These are phyloP conservation scores for Corinectria fuckeliana DNA, from an alignment of 2,329 filamentous ascomycete genomes.

Conservation along the genomic window DNA sequence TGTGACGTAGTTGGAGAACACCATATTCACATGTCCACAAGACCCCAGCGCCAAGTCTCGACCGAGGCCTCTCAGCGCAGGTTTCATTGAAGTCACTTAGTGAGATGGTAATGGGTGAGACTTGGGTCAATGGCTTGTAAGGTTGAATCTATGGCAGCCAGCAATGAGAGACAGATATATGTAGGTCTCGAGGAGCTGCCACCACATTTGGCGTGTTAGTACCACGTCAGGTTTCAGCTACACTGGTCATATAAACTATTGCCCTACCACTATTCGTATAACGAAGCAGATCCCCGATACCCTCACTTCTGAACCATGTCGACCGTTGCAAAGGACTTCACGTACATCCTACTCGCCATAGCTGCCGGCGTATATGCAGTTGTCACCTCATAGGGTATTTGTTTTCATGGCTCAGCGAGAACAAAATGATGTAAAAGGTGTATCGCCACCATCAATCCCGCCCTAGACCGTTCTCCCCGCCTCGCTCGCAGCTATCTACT, in stretches of 20 bases:
- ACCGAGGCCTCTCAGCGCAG: neutral
- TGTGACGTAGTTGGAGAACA: neutral
- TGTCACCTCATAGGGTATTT: constrained; percentile 4
- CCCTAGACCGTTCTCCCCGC: constrained; percentile 22
- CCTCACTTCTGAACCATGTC: neutral
- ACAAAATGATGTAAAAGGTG: no score
- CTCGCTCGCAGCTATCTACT: constrained; percentile 18
- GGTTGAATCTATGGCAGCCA: neutral
- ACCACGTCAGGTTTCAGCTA: neutral
- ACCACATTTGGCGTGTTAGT: neutral
- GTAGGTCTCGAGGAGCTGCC: neutral
- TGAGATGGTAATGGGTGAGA: neutral
- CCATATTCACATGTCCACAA: neutral
- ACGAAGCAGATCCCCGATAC: neutral
- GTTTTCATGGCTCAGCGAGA: constrained; percentile 1
- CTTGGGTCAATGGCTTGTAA: neutral
- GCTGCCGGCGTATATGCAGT: constrained; percentile 15
- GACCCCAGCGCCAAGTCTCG: neutral
- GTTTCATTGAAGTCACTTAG: neutral
- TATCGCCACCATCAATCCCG: constrained; percentile 10
- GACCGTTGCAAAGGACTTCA: neutral
- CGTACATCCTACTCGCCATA: neutral
- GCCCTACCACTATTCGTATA: neutral
- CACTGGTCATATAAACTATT: neutral
- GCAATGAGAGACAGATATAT: neutral